Evolutionary conservation across 78 protist species (phyloP).

Genomic region (Speleostelium caveatum): DNA sequence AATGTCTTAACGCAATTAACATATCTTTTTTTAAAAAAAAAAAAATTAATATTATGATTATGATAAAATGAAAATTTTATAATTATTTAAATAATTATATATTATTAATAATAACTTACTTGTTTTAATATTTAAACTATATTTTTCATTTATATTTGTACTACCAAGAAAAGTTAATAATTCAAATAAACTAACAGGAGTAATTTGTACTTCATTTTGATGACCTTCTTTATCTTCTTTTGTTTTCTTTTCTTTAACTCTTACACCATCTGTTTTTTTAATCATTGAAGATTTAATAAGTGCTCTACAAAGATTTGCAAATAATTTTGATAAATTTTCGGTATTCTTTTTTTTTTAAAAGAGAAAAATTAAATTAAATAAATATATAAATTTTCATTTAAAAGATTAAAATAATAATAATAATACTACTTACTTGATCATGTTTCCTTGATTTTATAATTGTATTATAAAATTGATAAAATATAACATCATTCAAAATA

Average conservation of each 20-base stretch:
- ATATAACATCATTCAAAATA: conserved; percentile 37
- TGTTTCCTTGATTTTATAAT: conserved; percentile 40
- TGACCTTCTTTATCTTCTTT: conserved; percentile 15
- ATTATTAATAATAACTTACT: conserved; percentile 1
- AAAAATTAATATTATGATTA: background rate
- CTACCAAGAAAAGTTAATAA: conserved; percentile 15
- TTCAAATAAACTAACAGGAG: conserved; percentile 56
- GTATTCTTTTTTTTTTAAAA: background rate
- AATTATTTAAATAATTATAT: background rate
- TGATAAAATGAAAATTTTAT: background rate
- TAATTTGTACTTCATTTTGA: conserved; percentile 27
- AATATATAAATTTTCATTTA: background rate
- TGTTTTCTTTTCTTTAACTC: conserved; percentile 29
- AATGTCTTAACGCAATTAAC: conserved; percentile 56
- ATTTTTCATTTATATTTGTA: conserved; percentile 16
- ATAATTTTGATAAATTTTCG: conserved; percentile 15
- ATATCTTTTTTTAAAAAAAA: conserved; percentile 21
- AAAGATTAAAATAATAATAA: background rate
- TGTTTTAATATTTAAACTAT: conserved; percentile 5
- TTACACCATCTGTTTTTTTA: conserved; percentile 44
- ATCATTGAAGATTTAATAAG: background rate
- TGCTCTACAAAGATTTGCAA: conserved; percentile 32
- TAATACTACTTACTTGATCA: conserved; percentile 6
- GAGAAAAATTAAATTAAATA: too few species aligned
- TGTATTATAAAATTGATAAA: conserved; percentile 48